Base-by-base conservation (phyloP, 495 filamentous ascomycete genomes). In the Penicillium manginii region DNA sequence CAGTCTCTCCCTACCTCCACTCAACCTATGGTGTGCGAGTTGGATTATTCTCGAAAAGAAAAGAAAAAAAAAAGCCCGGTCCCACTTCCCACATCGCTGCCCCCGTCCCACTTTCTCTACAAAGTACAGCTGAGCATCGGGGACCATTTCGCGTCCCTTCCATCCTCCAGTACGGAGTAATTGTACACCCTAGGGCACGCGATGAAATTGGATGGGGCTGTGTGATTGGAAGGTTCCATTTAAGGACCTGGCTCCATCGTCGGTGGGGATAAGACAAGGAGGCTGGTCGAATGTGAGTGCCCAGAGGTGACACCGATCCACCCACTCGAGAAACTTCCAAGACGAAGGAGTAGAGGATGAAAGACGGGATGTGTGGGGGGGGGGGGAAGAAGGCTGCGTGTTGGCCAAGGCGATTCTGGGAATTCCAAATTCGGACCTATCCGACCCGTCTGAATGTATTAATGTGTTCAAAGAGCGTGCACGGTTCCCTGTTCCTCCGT, bases 391-490 rank as follows among this genome's bases (percentile, higher is more conserved):
- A 15, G 29, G 17, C 43, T 57, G 55, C 45, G 54, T 40, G 46
- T 54, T 35, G 53, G 40, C 33, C 50, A 39, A 22, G 42, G 53
- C 8, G 40, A 21, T 40, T 42, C 40, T 22, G 48, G 52, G 35
- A 46, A 64, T 64, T 67, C 56, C 65, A 67, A 67, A 65, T 65
- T 57, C 50, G 55, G 62, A 19, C 40, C 62, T 49, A 45, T 55
- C 58, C 58, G 54, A 53, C 42, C 62, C 62, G 50, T 55, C 40
- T 19, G 42, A 8, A 21, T n/a, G 18, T 29, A 8, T 29, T 29
- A 8, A 29, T 29, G 26, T 29, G 26, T 29, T 29, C 26, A 29
- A 8, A 29, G 4, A 8, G 26, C 12, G 59, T 62, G 63, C 55
- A 62, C 63, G 55, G 63, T 50, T 51, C 59, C 40, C 51, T 59